Percentiles rank a stretch among this genome's conserved stretches.
Evolutionary conservation across 169 alveolate species (phyloP).

Genomic region (Plasmodium berghei): DNA sequence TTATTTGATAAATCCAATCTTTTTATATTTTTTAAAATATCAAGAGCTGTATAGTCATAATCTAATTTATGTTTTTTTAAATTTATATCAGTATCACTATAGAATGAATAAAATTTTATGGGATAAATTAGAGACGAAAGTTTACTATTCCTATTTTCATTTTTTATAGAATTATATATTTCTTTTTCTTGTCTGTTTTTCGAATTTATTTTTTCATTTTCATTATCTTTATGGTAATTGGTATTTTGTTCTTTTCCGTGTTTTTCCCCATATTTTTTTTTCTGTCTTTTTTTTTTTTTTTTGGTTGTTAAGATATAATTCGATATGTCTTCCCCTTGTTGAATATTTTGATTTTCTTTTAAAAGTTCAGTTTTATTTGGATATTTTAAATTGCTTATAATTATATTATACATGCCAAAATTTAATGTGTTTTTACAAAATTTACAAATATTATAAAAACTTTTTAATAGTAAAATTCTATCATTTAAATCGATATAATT

Average conservation of each 20-base stretch:
- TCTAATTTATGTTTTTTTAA: constrained; percentile 22
- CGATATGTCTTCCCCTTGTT: not conserved
- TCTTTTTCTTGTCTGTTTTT: not conserved
- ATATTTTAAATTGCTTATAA: not conserved
- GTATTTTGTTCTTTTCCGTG: not conserved
- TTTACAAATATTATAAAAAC: constrained; percentile 27
- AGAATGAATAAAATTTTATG: too few species aligned
- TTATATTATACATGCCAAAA: not conserved
- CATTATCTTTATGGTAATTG: too few species aligned
- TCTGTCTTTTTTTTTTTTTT: not conserved
- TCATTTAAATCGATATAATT: not conserved
- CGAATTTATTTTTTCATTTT: not conserved
- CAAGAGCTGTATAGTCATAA: not conserved
- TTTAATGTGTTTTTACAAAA: not conserved
- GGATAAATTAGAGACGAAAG: not conserved
- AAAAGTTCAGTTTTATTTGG: not conserved
- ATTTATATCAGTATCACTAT: not conserved
- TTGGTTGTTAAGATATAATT: constrained; percentile 3
- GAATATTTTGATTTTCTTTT: not conserved
- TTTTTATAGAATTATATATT: not conserved
- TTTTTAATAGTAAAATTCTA: constrained; percentile 9
- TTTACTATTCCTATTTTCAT: constrained; percentile 8
- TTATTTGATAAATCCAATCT: not conserved
- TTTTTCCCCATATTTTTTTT: not conserved
- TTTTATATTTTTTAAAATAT: not conserved